Conservation (phyloP, 2,329 filamentous ascomycete species). For the Diaporthe capsici region DNA sequence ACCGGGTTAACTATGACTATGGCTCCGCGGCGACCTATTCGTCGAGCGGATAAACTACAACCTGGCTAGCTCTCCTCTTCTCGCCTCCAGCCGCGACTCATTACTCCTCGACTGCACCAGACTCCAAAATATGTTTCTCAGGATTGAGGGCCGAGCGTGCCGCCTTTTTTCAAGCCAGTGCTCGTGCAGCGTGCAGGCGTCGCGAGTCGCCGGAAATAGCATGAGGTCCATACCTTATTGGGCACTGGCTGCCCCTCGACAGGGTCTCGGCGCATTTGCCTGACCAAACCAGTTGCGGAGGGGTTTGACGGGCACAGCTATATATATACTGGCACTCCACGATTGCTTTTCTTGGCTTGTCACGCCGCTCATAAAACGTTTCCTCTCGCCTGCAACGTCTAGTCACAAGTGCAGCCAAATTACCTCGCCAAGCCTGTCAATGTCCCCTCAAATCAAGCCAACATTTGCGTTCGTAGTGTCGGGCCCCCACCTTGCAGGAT, state of each 20-base stretch:
- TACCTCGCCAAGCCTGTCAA: background rate
- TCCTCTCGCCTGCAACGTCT: background rate
- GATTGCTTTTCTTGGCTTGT: conserved; percentile 16
- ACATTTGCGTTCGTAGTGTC: conserved; percentile 24
- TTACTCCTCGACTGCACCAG: conserved; percentile 22
- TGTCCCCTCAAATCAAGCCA: background rate
- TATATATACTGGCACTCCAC: background rate
- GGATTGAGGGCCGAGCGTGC: conserved; percentile 24
- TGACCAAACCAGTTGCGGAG: background rate
- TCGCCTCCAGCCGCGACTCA: conserved; percentile 20
- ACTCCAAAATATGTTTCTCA: conserved; percentile 9
- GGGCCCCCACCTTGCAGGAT: background rate
- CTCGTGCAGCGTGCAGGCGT: conserved; percentile 6
- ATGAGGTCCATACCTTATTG: background rate
- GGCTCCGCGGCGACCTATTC: conserved; percentile 23
- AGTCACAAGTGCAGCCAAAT: background rate
- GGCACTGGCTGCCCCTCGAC: background rate
- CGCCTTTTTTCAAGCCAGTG: background rate
- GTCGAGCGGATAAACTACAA: conserved; percentile 25
- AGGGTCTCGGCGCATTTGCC: background rate
- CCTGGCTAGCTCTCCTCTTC: conserved; percentile 24
- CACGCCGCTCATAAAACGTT: background rate
- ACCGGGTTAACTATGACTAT: conserved; percentile 26
- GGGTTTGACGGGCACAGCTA: background rate
- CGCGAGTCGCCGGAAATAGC: conserved; percentile 14